Evolutionary conservation across 2,329 filamentous ascomycete species (phyloP).

Genomic region (Penicillium olsonii): DNA sequence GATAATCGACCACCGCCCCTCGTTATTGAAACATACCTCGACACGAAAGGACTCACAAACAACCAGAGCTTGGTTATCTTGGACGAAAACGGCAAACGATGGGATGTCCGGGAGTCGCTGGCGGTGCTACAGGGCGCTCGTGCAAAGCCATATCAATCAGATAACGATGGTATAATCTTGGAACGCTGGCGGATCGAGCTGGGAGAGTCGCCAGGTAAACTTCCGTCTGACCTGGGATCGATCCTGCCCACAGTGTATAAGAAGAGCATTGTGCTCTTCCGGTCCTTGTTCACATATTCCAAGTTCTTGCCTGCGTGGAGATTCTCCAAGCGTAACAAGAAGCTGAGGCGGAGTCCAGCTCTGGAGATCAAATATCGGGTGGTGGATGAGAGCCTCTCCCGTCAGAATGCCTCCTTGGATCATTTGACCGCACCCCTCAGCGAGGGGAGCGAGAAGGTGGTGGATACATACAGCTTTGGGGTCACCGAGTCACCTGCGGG

Average conservation of each 20-base stretch:
- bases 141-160: conserved; percentile 49
- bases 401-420: conserved; percentile 61
- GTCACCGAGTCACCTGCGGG: conserved; percentile 85
- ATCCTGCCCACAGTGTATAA: conserved; percentile 90
- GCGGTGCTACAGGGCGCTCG: conserved; percentile 58
- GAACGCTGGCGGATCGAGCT: conserved; percentile 91
- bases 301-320: conserved; percentile 85
- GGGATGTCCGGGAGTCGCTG: conserved; percentile 86
- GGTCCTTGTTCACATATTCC: conserved; percentile 80
- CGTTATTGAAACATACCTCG: conserved; percentile 87
- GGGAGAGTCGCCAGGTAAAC: conserved; percentile 60
- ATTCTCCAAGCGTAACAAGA: conserved; percentile 73
- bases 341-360: conserved; percentile 63
- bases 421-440: conserved; percentile 70
- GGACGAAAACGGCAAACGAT: conserved; percentile 86
- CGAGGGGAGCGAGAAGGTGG: conserved; percentile 62
- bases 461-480: conserved; percentile 77
- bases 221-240: conserved; percentile 57
- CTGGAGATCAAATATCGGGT: conserved; percentile 82
- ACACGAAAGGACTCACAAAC: conserved; percentile 73
- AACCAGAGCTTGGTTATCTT: conserved; percentile 85
- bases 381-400: conserved; percentile 57
- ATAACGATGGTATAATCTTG: conserved; percentile 72
- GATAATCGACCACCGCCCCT: conserved; percentile 78
- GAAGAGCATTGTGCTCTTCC: conserved; percentile 91